phyloP scores from a whole-genome alignment of 352 stramenopile species.

The Phytophthora quininea region DNA sequence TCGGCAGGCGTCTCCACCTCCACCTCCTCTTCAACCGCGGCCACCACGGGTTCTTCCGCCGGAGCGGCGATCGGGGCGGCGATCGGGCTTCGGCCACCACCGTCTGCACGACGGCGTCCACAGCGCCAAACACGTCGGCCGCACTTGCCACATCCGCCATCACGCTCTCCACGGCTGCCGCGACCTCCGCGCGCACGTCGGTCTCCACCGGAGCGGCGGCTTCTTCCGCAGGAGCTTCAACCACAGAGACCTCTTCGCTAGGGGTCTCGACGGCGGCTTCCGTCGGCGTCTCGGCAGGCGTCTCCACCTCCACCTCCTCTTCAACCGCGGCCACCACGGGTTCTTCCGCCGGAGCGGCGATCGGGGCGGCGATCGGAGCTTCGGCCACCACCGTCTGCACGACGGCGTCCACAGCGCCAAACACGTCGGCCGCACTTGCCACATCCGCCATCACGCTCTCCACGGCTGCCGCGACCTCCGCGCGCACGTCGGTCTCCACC shows the following conservation, averaged over 20 bases:
- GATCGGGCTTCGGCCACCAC: too few relatives aligned
- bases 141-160: too few relatives aligned
- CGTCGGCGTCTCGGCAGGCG: background rate
- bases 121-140: too few relatives aligned
- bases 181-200: background rate
- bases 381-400: conserved; percentile 1
- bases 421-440: too few relatives aligned
- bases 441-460: background rate
- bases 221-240: background rate
- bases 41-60: too few relatives aligned
- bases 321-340: background rate
- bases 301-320: background rate
- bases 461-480: background rate
- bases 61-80: too few relatives aligned
- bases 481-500: background rate
- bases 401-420: background rate
- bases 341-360: background rate
- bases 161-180: background rate
- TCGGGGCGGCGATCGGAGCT: background rate
- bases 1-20: too few relatives aligned
- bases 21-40: too few relatives aligned
- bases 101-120: too few relatives aligned
- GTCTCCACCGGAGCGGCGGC: background rate
- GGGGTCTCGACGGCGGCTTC: background rate
- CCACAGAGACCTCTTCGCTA: background rate